A percentile compares a stretch with the other conserved stretches of the same genome.
These are phyloP conservation scores for Aspergillus latus DNA, from an alignment of 2,329 filamentous ascomycete genomes.

Conservation along the genomic window DNA sequence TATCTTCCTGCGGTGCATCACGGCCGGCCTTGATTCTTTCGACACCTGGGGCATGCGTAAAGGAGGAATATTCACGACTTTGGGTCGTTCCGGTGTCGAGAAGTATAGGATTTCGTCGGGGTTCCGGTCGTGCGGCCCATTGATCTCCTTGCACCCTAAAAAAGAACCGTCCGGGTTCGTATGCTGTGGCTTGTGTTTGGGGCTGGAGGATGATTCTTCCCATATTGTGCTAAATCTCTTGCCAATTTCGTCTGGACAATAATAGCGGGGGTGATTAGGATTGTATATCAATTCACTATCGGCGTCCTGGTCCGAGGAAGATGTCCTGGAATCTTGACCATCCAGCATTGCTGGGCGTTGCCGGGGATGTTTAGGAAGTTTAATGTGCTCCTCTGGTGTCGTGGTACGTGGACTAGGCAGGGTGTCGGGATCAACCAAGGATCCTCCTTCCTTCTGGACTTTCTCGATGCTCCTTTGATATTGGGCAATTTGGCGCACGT, in stretches of 20 bases:
- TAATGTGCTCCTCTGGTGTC: slow-evolving; percentile 32
- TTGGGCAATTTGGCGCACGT: slow-evolving; percentile 37
- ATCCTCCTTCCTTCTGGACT: slow-evolving; percentile 30
- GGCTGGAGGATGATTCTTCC: slow-evolving; percentile 30
- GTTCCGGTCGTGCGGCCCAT: slow-evolving; percentile 34
- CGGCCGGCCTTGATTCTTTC: slow-evolving; percentile 20
- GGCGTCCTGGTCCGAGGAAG: slow-evolving; percentile 8
- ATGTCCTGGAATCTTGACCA: slow-evolving; percentile 21
- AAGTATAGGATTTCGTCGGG: slow-evolving; percentile 41
- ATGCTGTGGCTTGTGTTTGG: slow-evolving; percentile 22
- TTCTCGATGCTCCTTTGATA: slow-evolving; percentile 41
- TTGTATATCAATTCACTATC: slow-evolving; percentile 10
- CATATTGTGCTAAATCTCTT: slow-evolving; percentile 39
- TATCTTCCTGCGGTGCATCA: slow-evolving; percentile 10
- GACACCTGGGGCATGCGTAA: slow-evolving; percentile 23
- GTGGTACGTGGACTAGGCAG: slow-evolving; percentile 33
- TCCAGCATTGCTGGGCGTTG: slow-evolving; percentile 20
- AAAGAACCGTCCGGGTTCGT: slow-evolving; percentile 37
- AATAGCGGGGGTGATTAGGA: slow-evolving; percentile 28
- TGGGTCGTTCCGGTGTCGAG: slow-evolving; percentile 29
- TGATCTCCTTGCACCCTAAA: slow-evolving; percentile 43
- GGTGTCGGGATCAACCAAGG: slow-evolving; percentile 33
- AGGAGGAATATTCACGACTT: slow-evolving; percentile 24
- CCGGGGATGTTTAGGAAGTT: slow-evolving; percentile 24
- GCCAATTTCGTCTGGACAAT: slow-evolving; percentile 42